phyloP scores from a whole-genome alignment of 306 rosid species.

The Fragaria iinumae region DNA sequence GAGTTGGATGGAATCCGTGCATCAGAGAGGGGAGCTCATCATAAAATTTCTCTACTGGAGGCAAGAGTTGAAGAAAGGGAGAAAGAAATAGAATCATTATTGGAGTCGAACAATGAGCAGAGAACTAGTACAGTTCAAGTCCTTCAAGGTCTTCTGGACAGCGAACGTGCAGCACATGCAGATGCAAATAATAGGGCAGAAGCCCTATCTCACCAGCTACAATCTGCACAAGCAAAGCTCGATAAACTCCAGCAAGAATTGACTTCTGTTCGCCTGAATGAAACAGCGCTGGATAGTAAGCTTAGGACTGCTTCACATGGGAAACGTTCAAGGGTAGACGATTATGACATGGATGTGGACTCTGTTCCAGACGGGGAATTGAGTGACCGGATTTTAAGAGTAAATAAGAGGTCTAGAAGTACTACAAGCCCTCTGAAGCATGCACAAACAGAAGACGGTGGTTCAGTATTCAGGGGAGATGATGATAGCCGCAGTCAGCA shows the following conservation, averaged over 20 bases:
- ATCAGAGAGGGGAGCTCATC: constrained; percentile 64
- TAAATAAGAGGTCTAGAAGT: constrained; percentile 64
- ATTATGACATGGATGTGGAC: constrained; percentile 56
- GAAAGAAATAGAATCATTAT: constrained; percentile 68
- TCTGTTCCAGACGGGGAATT: constrained; percentile 71
- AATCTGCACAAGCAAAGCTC: constrained; percentile 83
- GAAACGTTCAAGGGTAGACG: constrained; percentile 71
- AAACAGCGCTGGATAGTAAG: constrained; percentile 73
- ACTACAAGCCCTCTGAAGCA: constrained; percentile 44
- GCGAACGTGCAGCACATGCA: constrained; percentile 88
- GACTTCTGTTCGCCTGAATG: constrained; percentile 75
- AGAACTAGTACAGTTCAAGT: constrained; percentile 66
- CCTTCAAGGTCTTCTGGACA: constrained; percentile 77
- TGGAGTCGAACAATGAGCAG: constrained; percentile 71
- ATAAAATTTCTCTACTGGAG: constrained; percentile 53
- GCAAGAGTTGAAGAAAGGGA: constrained; percentile 79
- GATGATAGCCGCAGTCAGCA: constrained; percentile 76
- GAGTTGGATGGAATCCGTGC: constrained; percentile 51
- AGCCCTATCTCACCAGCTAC: constrained; percentile 77
- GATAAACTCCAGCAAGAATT: constrained; percentile 83
- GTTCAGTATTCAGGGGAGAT: constrained; percentile 67
- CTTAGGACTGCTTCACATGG: constrained; percentile 67
- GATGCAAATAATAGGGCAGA: constrained; percentile 92
- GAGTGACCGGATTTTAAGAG: constrained; percentile 54
- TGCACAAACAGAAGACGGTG: constrained; percentile 80